Conservation (phyloP, 139 green algal genomes). For the Mesotaenium endlicherianum region DNA sequence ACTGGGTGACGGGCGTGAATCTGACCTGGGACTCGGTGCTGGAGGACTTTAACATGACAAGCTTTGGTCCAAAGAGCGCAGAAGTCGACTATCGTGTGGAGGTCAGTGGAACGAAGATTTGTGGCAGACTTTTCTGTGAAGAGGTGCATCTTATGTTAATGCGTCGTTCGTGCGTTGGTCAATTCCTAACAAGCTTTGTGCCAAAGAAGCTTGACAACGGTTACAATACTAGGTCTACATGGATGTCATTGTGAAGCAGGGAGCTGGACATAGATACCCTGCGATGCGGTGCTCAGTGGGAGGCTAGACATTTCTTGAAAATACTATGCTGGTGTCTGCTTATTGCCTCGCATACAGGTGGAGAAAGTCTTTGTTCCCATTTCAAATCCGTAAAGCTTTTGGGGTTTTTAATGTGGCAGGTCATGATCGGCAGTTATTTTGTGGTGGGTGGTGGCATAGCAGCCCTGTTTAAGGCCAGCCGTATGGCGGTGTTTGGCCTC, state of each 20-base stretch:
- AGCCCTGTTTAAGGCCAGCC: not conserved
- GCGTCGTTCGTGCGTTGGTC: too few species aligned
- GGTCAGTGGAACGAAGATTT: too few species aligned
- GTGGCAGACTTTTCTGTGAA: too few species aligned
- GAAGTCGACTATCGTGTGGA: too few species aligned
- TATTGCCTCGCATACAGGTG: not conserved
- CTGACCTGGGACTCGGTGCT: not conserved
- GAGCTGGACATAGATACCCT: not conserved
- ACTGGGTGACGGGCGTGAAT: not conserved
- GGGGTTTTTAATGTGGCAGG: not conserved
- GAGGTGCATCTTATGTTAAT: too few species aligned
- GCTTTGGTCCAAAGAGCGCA: too few species aligned
- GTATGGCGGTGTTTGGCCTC: not conserved
- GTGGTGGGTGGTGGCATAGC: not conserved
- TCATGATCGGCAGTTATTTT: slow-evolving; percentile 3
- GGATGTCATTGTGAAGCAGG: not conserved
- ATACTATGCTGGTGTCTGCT: not conserved
- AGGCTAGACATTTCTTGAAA: not conserved
- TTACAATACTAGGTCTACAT: not conserved
- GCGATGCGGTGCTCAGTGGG: not conserved
- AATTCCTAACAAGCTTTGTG: too few species aligned
- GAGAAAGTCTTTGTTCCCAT: not conserved
- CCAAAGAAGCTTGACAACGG: not conserved
- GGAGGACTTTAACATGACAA: too few species aligned
- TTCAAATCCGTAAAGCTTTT: not conserved